Base-by-base conservation (phyloP, 1,284 basidiomycete species). In the Trichosporon sp. region DNA sequence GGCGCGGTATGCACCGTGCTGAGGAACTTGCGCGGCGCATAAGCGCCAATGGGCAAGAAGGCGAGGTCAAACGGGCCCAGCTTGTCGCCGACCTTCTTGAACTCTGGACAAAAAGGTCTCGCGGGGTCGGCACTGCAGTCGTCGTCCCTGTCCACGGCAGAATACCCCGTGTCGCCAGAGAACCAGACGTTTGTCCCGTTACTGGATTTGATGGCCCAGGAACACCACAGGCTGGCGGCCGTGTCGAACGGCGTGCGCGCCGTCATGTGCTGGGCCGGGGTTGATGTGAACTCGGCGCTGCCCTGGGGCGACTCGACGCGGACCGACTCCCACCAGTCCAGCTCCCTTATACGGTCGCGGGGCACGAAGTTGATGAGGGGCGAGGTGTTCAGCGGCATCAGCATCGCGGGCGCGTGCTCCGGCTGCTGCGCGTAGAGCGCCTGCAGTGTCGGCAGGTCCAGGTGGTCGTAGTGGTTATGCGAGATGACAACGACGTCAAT, bases 391-490 rank as follows among this genome's bases (percentile, higher is more conserved):
- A 91, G 85, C 0, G 89, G 88, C 0, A 89, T 87, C 77, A 91
- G 89, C 75, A 91, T 85, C 0, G 89, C 89, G 73, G 80, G 68
- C 73, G 69, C 81, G 78, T 78, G 19, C 21, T 56, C 16, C 11
- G 11, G 16, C 31, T 70, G 71, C 54, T 64, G 59, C 11, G 48
- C 16, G 66, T 59, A 68, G 88, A 82, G 16, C 79, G 83, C 68
- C 59, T 74, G 72, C 46, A 91, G 85, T 6, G 90, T 90, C 4
- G 86, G 80, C 0, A 87, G 82, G 77, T 91, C 90, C 26, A 89
- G 86, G 81, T 84, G 90, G 80, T 91, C 90, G 74, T 91, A 91
- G 79, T 91, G 90, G 76, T 91, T 89, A 77, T 91, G 90, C 37
- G 87, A 80, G 75, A 83, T 80, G 12, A 90, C 88, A 37, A 91